Conservation (phyloP, 257 asterid species). For the Gardenia jasminoides region DNA sequence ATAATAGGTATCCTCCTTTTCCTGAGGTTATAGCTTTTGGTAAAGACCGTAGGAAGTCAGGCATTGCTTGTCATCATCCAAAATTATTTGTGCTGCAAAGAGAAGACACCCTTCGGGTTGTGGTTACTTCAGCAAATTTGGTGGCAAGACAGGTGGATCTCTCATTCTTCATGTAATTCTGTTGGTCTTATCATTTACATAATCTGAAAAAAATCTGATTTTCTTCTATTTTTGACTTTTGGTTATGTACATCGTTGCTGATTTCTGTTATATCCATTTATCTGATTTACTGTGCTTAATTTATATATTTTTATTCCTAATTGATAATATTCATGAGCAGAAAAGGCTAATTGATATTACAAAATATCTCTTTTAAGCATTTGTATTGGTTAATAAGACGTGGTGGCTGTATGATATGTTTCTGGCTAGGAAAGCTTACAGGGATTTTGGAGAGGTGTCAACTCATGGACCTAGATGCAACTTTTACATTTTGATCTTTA, state of each 20-base stretch:
- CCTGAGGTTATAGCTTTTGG: slow-evolving; percentile 93
- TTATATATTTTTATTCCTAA: neutral
- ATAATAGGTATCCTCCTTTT: slow-evolving; percentile 76
- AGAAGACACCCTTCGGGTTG: slow-evolving; percentile 72
- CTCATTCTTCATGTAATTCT: neutral
- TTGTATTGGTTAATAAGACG: neutral
- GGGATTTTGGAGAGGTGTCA: neutral
- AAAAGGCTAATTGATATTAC: neutral
- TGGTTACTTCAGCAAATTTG: slow-evolving; percentile 85
- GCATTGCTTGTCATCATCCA: slow-evolving; percentile 94
- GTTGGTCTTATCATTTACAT: neutral
- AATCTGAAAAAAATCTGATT: neutral
- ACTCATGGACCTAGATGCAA: neutral
- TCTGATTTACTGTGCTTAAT: neutral
- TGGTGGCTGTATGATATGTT: neutral
- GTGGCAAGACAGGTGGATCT: slow-evolving; percentile 72
- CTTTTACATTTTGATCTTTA: no score
- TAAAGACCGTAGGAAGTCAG: slow-evolving; percentile 68
- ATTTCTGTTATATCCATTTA: neutral
- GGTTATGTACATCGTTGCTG: neutral
- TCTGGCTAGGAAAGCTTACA: neutral
- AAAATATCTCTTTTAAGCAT: neutral
- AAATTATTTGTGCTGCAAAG: slow-evolving; percentile 77
- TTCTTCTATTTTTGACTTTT: neutral
- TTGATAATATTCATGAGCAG: neutral